Evolutionary conservation across 306 rosid species (phyloP).

Genomic region (Myrica gale): DNA sequence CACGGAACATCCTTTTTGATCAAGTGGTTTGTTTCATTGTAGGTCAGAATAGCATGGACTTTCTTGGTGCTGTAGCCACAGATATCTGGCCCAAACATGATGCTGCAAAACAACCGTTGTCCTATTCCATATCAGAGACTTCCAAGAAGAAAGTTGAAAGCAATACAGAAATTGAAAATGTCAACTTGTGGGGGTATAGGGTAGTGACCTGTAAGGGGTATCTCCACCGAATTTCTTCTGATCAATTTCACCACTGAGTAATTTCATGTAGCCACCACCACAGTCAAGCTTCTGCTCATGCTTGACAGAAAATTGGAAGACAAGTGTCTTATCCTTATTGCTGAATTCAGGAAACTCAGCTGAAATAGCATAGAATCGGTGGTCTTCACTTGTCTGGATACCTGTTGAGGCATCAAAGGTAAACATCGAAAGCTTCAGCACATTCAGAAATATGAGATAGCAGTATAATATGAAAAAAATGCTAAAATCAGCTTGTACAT

Average conservation of each 20-base stretch:
- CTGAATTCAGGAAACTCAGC: slow-evolving; percentile 96
- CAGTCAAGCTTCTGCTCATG: slow-evolving; percentile 99
- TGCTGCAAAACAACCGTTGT: slow-evolving; percentile 48
- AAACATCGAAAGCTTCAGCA: background rate
- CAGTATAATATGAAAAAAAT: background rate
- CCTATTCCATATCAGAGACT: slow-evolving; percentile 20
- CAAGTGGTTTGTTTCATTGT: slow-evolving; percentile 78
- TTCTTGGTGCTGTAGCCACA: slow-evolving; percentile 99
- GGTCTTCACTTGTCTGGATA: slow-evolving; percentile 96
- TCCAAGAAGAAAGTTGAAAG: background rate
- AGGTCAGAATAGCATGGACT: slow-evolving; percentile 86
- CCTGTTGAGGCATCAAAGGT: slow-evolving; percentile 47
- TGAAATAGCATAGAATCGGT: slow-evolving; percentile 90
- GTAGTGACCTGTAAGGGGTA: slow-evolving; percentile 82
- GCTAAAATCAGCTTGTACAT: background rate
- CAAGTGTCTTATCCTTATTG: slow-evolving; percentile 83
- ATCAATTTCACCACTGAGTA: slow-evolving; percentile 84
- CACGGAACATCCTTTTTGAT: slow-evolving; percentile 99
- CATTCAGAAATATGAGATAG: background rate
- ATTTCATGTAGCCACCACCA: slow-evolving; percentile 98
- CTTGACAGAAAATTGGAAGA: slow-evolving; percentile 93
- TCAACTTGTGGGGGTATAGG: slow-evolving; percentile 8
- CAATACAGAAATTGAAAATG: background rate
- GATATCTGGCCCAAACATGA: slow-evolving; percentile 99
- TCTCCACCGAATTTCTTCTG: slow-evolving; percentile 98